phyloP scores from a whole-genome alignment of 2,329 filamentous ascomycete species.

The Neophaeococcomyces mojaviensis region DNA sequence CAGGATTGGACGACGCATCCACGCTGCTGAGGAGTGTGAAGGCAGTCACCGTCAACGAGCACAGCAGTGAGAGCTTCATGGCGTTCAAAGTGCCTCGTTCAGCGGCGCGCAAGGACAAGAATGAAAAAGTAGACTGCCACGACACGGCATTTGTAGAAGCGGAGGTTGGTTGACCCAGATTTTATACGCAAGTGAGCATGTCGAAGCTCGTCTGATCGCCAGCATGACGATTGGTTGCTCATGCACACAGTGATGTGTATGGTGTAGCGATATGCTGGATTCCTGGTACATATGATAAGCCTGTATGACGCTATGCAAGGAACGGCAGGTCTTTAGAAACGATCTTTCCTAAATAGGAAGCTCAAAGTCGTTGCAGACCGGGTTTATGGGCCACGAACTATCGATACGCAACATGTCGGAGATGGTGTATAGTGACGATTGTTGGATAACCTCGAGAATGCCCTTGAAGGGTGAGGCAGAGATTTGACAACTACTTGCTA shows the following conservation, averaged over 20 bases:
- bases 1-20: background rate
- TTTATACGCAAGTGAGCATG: no score
- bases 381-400: no score
- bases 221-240: background rate
- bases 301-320: background rate
- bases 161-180: no score
- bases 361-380: no score
- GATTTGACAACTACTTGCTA: no score
- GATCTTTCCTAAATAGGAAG: slow-evolving; percentile 11
- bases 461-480: no score
- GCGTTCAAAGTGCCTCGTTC: background rate
- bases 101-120: background rate
- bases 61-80: slow-evolving; percentile 1
- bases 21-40: background rate
- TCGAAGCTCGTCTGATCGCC: no score
- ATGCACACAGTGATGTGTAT: background rate
- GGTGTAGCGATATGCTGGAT: background rate
- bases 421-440: no score
- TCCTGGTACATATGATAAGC: background rate
- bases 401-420: no score
- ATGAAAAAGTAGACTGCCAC: background rate
- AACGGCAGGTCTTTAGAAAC: background rate
- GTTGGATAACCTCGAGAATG: no score
- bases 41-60: background rate
- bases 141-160: no score